Conservation (phyloP, 345 rosid species). For the Nephelium lappaceum region DNA sequence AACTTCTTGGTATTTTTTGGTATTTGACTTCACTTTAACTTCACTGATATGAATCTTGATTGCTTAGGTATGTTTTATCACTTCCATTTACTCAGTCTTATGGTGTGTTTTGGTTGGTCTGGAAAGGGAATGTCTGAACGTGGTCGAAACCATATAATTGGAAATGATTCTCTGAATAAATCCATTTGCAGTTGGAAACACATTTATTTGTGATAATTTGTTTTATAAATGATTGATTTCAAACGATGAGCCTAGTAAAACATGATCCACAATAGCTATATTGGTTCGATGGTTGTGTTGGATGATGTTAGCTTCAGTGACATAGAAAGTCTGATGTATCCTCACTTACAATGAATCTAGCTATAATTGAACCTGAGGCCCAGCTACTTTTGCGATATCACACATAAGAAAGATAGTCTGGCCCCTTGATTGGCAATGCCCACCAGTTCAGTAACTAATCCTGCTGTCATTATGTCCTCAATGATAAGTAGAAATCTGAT, state of each 20-base stretch:
- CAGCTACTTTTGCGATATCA: not conserved
- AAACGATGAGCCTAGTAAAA: not conserved
- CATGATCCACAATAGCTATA: not conserved
- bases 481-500: not conserved
- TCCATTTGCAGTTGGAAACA: not conserved
- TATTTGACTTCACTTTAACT: conserved; percentile 2
- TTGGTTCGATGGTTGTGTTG: not conserved
- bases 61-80: not conserved
- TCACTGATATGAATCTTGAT: not conserved
- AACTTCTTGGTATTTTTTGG: not conserved
- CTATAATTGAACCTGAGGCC: not conserved
- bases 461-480: not conserved
- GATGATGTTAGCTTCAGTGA: not conserved
- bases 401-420: not conserved
- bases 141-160: not conserved
- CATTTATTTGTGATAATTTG: not conserved
- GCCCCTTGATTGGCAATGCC: not conserved
- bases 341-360: not conserved
- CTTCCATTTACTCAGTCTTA: not conserved
- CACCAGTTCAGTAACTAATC: not conserved
- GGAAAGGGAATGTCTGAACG: not conserved
- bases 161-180: not conserved
- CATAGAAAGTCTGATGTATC: not conserved
- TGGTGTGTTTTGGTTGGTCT: not conserved
- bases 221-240: not conserved